A percentile compares a stretch with the other conserved stretches of the same genome.
These are phyloP conservation scores for Hyaloraphidium curvatum DNA, from an alignment of 192 early-diverging fungal species.

Conservation along the genomic window DNA sequence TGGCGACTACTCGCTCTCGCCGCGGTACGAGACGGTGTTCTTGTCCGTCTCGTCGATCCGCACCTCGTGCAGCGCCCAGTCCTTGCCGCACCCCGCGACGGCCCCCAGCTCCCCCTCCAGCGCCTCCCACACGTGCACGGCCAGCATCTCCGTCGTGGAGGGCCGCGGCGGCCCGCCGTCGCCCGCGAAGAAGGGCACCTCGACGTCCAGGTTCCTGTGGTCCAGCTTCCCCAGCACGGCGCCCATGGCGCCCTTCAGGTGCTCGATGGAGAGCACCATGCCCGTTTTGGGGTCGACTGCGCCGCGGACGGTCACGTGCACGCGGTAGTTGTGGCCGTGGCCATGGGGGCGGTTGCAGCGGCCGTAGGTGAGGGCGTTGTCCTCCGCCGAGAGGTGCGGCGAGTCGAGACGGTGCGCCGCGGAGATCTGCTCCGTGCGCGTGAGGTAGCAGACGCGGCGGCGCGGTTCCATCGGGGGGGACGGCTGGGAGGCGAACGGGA, in stretches of 20 bases:
- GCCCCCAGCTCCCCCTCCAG: constrained; percentile 8
- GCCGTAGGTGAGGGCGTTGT: constrained; percentile 57
- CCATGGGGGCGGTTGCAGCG: constrained; percentile 72
- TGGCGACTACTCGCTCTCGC: no score
- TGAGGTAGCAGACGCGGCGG: constrained; percentile 45
- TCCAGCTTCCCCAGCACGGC: constrained; percentile 60
- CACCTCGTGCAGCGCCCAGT: constrained; percentile 32
- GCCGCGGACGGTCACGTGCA: constrained; percentile 1
- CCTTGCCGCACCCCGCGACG: no score
- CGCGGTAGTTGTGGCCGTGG: constrained; percentile 75
- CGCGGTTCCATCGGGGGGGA: neutral
- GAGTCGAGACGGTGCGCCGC: constrained; percentile 79
- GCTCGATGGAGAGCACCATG: constrained; percentile 70
- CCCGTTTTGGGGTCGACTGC: constrained; percentile 41
- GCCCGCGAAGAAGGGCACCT: constrained; percentile 53
- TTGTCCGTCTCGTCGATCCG: constrained; percentile 46
- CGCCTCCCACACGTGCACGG: constrained; percentile 62
- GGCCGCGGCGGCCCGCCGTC: constrained; percentile 21
- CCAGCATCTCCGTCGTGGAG: constrained; percentile 81
- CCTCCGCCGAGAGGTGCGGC: constrained; percentile 40
- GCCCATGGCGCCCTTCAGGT: constrained; percentile 62
- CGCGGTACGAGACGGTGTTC: constrained; percentile 47
- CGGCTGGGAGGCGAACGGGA: no score
- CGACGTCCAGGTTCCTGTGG: constrained; percentile 72
- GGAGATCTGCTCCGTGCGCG: constrained; percentile 61